Evolutionary conservation across 108 stramenopile species (phyloP).

Genomic region (Skeletonema potamos): DNA sequence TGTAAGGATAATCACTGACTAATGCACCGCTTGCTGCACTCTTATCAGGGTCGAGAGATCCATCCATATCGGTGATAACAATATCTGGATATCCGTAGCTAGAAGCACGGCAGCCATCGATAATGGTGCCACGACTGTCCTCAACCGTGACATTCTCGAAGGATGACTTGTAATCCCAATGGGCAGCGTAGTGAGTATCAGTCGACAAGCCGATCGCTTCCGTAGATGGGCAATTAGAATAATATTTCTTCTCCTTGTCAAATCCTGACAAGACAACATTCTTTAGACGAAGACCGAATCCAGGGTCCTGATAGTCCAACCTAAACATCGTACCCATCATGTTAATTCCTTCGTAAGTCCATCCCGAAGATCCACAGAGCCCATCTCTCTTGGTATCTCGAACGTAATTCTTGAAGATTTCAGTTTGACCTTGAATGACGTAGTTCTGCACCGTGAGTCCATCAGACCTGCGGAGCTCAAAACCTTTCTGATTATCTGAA

Average conservation of each 20-base stretch:
- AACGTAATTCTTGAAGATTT: slow-evolving; percentile 26
- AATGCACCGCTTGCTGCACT: slow-evolving; percentile 9
- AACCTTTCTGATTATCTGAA: slow-evolving; percentile 36
- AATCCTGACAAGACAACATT: slow-evolving; percentile 44
- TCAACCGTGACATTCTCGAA: slow-evolving; percentile 30
- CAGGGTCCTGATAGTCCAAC: slow-evolving; percentile 10
- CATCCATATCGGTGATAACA: slow-evolving; percentile 42
- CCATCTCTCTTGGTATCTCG: slow-evolving; percentile 5
- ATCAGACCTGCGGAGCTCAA: slow-evolving; percentile 13
- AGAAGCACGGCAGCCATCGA: slow-evolving; percentile 29
- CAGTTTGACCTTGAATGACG: slow-evolving; percentile 9
- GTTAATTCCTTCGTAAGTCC: slow-evolving; percentile 28
- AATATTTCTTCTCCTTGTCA: slow-evolving; percentile 24
- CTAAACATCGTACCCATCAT: slow-evolving; percentile 20
- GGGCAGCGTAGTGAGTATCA: background rate
- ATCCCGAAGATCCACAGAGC: slow-evolving; percentile 16
- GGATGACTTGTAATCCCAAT: slow-evolving; percentile 43
- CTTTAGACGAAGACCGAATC: slow-evolving; percentile 16
- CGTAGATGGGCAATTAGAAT: slow-evolving; percentile 5
- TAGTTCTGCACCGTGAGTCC: slow-evolving; percentile 6
- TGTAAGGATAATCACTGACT: slow-evolving; percentile 4
- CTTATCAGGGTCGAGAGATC: slow-evolving; percentile 31
- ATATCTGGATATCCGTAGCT: slow-evolving; percentile 35
- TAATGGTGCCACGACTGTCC: slow-evolving; percentile 25
- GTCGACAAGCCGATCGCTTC: background rate